Percentiles rank a stretch among this genome's conserved stretches.
These are phyloP conservation scores for Sporisorium scitamineum DNA, from an alignment of 1,284 basidiomycete genomes.

Conservation along the genomic window DNA sequence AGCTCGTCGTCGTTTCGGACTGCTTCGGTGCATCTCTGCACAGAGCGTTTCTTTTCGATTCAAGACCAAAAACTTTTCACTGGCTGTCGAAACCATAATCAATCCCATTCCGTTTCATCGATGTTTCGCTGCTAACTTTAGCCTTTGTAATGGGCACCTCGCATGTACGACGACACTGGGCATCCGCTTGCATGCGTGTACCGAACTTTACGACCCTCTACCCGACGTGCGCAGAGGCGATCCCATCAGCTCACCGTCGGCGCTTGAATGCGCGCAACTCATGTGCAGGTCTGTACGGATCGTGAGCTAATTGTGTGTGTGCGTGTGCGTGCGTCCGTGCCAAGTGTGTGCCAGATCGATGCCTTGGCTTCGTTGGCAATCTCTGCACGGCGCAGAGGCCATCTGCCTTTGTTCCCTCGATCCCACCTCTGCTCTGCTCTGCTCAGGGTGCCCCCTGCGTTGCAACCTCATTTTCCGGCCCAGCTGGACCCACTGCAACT, in stretches of 20 bases:
- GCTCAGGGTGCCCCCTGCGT: background rate
- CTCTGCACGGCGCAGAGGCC: slow-evolving; percentile 25
- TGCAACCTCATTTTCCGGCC: slow-evolving; percentile 3
- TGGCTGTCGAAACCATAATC: background rate
- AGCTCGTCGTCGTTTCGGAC: slow-evolving; percentile 15
- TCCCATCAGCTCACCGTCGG: slow-evolving; percentile 11
- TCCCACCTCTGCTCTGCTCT: slow-evolving; percentile 2
- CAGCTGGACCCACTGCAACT: slow-evolving; percentile 12
- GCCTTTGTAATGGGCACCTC: slow-evolving; percentile 1
- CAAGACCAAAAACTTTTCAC: slow-evolving; percentile 13
- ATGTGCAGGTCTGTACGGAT: background rate
- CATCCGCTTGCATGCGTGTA: slow-evolving; percentile 23
- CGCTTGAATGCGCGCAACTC: slow-evolving; percentile 13
- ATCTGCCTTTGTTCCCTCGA: slow-evolving; percentile 4
- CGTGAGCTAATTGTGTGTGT: slow-evolving; percentile 13
- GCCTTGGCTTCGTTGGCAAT: slow-evolving; percentile 7
- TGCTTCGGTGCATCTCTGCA: slow-evolving; percentile 23
- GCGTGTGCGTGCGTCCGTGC: slow-evolving; percentile 6
- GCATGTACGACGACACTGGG: slow-evolving; percentile 18
- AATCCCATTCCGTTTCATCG: slow-evolving; percentile 3
- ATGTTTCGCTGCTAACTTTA: slow-evolving; percentile 1
- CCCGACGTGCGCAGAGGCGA: slow-evolving; percentile 12
- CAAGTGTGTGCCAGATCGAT: slow-evolving; percentile 21
- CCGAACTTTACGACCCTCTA: background rate
- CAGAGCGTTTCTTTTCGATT: too few relatives aligned